phyloP scores from a whole-genome alignment of 2,329 filamentous ascomycete species.

The Diaporthe citriasiana region DNA sequence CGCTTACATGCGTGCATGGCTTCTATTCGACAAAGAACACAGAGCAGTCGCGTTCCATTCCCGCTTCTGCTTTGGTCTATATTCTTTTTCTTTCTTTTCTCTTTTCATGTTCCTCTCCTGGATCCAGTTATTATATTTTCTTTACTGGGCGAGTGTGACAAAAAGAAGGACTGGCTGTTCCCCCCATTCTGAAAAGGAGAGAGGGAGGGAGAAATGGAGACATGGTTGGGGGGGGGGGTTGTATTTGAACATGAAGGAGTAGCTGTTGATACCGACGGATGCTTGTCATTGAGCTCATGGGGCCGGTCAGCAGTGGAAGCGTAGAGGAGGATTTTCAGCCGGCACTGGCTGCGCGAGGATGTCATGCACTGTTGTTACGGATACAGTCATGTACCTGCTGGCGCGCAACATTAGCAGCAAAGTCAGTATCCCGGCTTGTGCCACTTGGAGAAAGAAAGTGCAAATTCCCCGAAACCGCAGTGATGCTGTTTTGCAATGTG shows the following conservation, averaged over 20 bases:
- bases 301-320: background rate
- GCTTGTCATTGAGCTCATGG: background rate
- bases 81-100: background rate
- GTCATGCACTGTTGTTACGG: slow-evolving; percentile 6
- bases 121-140: slow-evolving; percentile 25
- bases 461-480: background rate
- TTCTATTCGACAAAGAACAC: slow-evolving; percentile 33
- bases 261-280: slow-evolving; percentile 2
- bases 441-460: slow-evolving; percentile 8
- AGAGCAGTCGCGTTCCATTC: slow-evolving; percentile 16
- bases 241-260: background rate
- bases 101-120: background rate
- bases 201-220: background rate
- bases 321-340: slow-evolving; percentile 5
- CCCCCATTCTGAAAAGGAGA: background rate
- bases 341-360: slow-evolving; percentile 5
- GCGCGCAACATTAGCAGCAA: slow-evolving; percentile 17
- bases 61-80: slow-evolving; percentile 21
- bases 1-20: slow-evolving; percentile 41
- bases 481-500: background rate
- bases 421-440: slow-evolving; percentile 25
- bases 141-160: slow-evolving; percentile 30
- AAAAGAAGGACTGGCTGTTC: slow-evolving; percentile 10
- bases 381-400: slow-evolving; percentile 8
- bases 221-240: background rate